Evolutionary conservation across 129 eudicot species (phyloP), one percentile per base, ranked within the genome.

Genomic region (Logfia minima): DNA sequence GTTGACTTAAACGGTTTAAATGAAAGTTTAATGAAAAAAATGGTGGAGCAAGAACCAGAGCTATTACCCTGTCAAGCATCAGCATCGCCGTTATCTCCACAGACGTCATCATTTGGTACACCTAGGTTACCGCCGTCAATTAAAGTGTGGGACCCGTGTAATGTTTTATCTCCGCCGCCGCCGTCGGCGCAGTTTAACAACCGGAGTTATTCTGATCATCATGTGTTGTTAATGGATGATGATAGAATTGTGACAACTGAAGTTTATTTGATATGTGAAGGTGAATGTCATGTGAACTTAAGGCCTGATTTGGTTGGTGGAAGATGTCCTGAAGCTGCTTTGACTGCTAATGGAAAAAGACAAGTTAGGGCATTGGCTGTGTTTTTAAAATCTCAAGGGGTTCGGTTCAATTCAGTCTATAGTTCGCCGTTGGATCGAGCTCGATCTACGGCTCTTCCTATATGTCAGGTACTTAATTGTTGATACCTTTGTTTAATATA

Each of bases 101-200:
- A 94, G 77, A 90, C 91, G 39, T 94, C 97, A 60, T 79, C 98
- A 11, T 83, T 88, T 55, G 98, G 98, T 4, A 93, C 98, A 0
- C 98, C 98, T 0, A 83, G 98, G 0, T 76, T 85, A 43, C 97
- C 96, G 0, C 97, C 98, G 1, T 91, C 97, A 6, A 93, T 94
- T 62, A 94, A 94, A 86, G 98, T 94, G 14, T 94, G 98, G 98
- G 98, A 94, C 82, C 98, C 98, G 19, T 94, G 91, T 83, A 89
- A 94, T 68, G 98, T 94, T 37, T 85, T 94, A 3, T 93, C 97
- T 31, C 97, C 98, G 21, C 96, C 96, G 43, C 87, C 86, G 43
- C 86, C 55, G 55, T 48, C 55, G n/a, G 55, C 18, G n/a, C 78
- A 64, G 35, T 24, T 90, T 81, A 48, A 10, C 78, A 69, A 74